phyloP scores from a whole-genome alignment of 345 rosid species.

The Eucalyptus tenuipes region DNA sequence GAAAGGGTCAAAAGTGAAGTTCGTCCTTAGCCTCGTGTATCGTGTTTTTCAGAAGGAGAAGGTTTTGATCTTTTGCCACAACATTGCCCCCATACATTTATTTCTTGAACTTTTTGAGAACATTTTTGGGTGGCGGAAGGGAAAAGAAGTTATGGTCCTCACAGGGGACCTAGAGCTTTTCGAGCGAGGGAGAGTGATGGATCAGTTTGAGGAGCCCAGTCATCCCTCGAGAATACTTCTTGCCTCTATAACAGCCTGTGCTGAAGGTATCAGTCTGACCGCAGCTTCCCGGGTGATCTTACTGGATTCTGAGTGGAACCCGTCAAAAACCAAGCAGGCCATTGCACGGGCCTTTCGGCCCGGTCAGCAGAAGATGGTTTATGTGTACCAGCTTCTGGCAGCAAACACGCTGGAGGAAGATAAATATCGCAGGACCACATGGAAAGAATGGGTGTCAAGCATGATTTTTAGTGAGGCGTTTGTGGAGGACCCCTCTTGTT shows the following conservation, averaged over 20 bases:
- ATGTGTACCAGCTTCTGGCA: conserved; percentile 82
- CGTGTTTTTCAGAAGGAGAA: conserved; percentile 68
- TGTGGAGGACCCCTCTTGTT: conserved; percentile 77
- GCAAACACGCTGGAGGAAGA: conserved; percentile 81
- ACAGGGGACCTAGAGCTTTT: conserved; percentile 88
- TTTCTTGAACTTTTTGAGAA: conserved; percentile 59
- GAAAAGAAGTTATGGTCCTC: conserved; percentile 62
- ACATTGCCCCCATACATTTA: conserved; percentile 71
- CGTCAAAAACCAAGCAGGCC: conserved; percentile 93
- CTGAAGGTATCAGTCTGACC: conserved; percentile 94
- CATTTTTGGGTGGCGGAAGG: conserved; percentile 61
- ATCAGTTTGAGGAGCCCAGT: conserved; percentile 66
- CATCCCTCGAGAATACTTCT: conserved; percentile 50
- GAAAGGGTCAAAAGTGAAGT: conserved; percentile 87
- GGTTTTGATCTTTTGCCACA: conserved; percentile 82
- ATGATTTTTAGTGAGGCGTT: conserved; percentile 95
- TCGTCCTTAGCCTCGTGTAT: conserved; percentile 73
- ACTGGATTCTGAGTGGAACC: conserved; percentile 86
- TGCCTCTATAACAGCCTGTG: conserved; percentile 92
- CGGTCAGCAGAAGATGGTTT: conserved; percentile 82
- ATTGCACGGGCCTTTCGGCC: conserved; percentile 89
- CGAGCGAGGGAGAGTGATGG: conserved; percentile 77
- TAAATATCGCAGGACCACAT: conserved; percentile 78
- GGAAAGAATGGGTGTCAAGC: conserved; percentile 97
- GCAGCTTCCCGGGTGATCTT: conserved; percentile 89